Evolutionary conservation across 2,329 filamentous ascomycete species (phyloP).

Genomic region (Nemania diffusa): DNA sequence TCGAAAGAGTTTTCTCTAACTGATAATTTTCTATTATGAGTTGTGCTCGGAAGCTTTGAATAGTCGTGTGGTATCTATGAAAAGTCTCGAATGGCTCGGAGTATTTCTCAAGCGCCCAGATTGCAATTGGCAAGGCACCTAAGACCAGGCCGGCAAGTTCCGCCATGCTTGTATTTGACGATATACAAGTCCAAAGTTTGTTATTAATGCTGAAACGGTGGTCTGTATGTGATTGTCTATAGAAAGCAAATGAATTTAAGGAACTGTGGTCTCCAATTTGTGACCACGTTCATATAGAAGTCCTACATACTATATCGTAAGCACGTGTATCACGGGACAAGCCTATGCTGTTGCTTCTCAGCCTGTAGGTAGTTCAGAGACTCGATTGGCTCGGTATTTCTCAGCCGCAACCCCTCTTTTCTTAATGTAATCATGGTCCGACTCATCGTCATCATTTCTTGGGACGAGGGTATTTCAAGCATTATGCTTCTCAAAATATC

Average conservation of each 20-base stretch:
- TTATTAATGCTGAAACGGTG: background rate
- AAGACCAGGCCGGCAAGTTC: slow-evolving; percentile 11
- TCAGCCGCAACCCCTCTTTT: background rate
- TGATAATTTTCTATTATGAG: slow-evolving; percentile 17
- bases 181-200: background rate
- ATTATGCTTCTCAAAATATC: background rate
- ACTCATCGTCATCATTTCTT: background rate
- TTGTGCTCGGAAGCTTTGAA: slow-evolving; percentile 15
- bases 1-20: slow-evolving; percentile 11
- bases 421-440: background rate
- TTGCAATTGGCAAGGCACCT: slow-evolving; percentile 15
- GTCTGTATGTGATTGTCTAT: background rate
- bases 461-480: background rate
- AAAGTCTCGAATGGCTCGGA: slow-evolving; percentile 18
- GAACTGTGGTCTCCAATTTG: background rate
- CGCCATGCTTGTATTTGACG: background rate
- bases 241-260: background rate
- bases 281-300: no score
- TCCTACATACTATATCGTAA: no score
- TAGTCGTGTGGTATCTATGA: slow-evolving; percentile 13
- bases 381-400: background rate
- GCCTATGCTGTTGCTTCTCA: no score
- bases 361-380: background rate
- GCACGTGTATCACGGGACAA: no score
- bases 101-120: slow-evolving; percentile 21